phyloP scores from a whole-genome alignment of 495 filamentous ascomycete species.

The Lepidopterella palustris region DNA sequence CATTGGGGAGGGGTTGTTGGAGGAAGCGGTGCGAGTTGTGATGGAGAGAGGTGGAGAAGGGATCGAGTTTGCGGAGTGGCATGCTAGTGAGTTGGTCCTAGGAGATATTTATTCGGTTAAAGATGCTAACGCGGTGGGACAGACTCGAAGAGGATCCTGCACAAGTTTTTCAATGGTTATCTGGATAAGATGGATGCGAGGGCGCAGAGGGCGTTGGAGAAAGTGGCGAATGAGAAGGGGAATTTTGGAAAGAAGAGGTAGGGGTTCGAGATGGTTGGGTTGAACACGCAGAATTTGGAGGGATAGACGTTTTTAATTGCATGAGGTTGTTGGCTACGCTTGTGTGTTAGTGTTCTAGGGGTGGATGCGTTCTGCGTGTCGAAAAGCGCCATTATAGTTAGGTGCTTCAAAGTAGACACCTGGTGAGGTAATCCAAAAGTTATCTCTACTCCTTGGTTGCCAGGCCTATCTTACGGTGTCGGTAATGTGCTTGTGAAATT shows the following conservation, averaged over 20 bases:
- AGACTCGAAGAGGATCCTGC: constrained; percentile 54
- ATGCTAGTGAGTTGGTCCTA: constrained; percentile 48
- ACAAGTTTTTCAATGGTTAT: constrained; percentile 50
- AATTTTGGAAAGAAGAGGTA: constrained; percentile 26
- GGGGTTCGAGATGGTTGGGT: background rate
- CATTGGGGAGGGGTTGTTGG: constrained; percentile 60
- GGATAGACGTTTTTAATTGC: no score
- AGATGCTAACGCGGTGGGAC: constrained; percentile 8
- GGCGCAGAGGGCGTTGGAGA: constrained; percentile 48
- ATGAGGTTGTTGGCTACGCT: no score
- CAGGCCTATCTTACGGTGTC: no score
- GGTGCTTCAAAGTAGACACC: no score
- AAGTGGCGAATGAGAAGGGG: constrained; percentile 29
- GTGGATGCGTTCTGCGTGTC: no score
- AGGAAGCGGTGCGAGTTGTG: constrained; percentile 55
- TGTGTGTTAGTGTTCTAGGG: no score
- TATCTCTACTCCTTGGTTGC: no score
- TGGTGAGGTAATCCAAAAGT: no score
- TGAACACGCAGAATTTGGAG: background rate
- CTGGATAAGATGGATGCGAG: constrained; percentile 52
- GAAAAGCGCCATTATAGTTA: no score
- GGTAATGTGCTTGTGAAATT: no score
- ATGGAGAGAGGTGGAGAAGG: constrained; percentile 51
- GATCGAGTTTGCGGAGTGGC: constrained; percentile 59
- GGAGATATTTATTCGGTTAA: background rate